Evolutionary conservation across 2,329 filamentous ascomycete species (phyloP).

Genomic region (Exophiala calicioides): DNA sequence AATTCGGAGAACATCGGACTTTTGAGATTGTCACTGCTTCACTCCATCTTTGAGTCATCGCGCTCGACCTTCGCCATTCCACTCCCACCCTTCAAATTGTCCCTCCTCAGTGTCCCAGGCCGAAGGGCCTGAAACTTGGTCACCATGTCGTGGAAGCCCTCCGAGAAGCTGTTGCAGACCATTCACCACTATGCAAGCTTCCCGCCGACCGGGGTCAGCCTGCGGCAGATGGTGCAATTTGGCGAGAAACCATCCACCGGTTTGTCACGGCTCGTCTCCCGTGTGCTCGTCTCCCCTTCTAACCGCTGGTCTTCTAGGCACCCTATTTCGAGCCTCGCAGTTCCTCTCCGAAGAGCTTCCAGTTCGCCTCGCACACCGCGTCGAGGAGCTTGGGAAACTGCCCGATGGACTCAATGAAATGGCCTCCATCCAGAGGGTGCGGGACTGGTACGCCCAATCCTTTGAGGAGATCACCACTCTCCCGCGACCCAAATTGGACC

Average conservation of each 20-base stretch:
- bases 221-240: conserved; percentile 99
- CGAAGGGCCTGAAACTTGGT: conserved; percentile 31
- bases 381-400: conserved; percentile 87
- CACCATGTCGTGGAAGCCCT: conserved; percentile 89
- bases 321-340: conserved; percentile 94
- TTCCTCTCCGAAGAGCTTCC: conserved; percentile 98
- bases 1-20: conserved; percentile 28
- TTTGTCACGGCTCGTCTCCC: conserved; percentile 49
- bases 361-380: conserved; percentile 92
- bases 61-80: conserved; percentile 8
- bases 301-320: conserved; percentile 59
- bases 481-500: conserved; percentile 71
- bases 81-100: conserved; percentile 24
- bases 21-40: conserved; percentile 7
- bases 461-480: conserved; percentile 98
- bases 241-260: conserved; percentile 89
- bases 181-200: conserved; percentile 97
- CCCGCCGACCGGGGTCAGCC: conserved; percentile 90
- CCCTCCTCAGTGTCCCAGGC: conserved; percentile 28
- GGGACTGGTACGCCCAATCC: conserved; percentile 98
- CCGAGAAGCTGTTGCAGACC: conserved; percentile 88
- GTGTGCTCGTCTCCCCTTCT: not conserved
- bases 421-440: conserved; percentile 91
- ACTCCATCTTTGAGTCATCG: conserved; percentile 20
- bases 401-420: conserved; percentile 97